Percentiles rank a stretch among this genome's conserved stretches.
Evolutionary conservation across 2,329 filamentous ascomycete genomes (phyloP).

Genomic region (Talaromyces verruculosus): DNA sequence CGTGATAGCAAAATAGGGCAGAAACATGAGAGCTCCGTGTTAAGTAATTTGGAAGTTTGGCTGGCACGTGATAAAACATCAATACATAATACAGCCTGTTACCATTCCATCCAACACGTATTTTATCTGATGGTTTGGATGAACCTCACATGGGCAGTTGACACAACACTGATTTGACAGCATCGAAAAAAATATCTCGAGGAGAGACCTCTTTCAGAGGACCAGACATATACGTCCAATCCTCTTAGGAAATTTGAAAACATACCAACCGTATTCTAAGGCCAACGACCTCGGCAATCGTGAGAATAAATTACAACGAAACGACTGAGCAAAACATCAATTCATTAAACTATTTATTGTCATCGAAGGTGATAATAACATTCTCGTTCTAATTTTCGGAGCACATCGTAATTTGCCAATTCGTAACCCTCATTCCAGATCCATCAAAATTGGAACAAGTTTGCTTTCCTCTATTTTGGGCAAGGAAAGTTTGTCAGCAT

Average conservation of each 20-base stretch:
- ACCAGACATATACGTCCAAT: too few relatives aligned
- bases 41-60: slow-evolving; percentile 18
- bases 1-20: slow-evolving; percentile 18
- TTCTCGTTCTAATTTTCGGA: slow-evolving; percentile 12
- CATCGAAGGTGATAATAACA: slow-evolving; percentile 2
- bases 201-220: too few relatives aligned
- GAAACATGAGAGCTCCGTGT: slow-evolving; percentile 15
- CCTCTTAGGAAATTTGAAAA: too few relatives aligned
- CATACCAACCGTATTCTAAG: too few relatives aligned
- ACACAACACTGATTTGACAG: too few relatives aligned
- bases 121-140: background rate
- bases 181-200: too few relatives aligned
- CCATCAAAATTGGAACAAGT: slow-evolving; percentile 12
- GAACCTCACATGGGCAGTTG: background rate
- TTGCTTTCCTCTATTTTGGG: background rate
- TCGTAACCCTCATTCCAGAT: background rate
- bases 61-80: slow-evolving; percentile 14
- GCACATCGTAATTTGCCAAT: slow-evolving; percentile 4
- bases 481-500: background rate
- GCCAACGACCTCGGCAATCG: too few relatives aligned
- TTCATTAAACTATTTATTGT: slow-evolving; percentile 19
- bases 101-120: slow-evolving; percentile 8
- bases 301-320: too few relatives aligned
- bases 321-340: slow-evolving; percentile 2
- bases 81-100: background rate